Evolutionary conservation across 495 filamentous ascomycete species (phyloP).

Genomic region (Aspergillus hancockii): DNA sequence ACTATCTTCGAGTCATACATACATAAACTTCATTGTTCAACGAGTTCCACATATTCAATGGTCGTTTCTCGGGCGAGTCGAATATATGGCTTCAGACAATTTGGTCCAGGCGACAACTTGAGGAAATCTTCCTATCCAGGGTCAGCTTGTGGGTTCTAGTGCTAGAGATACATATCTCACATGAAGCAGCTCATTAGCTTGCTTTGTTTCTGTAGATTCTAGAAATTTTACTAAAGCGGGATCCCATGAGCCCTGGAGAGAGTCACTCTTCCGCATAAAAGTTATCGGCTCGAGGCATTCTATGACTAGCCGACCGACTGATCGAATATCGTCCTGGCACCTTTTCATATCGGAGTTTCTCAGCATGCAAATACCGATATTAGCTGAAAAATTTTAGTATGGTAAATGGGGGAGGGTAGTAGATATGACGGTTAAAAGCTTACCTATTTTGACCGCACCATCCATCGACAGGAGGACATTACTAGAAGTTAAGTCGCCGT

Average conservation of each 20-base stretch:
- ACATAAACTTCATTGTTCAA: too few relatives aligned
- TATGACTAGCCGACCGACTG: too few relatives aligned
- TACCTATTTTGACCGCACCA: constrained; percentile 16
- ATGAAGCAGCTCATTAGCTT: constrained; percentile 4
- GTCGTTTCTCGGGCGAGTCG: constrained; percentile 8
- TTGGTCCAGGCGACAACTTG: constrained; percentile 10
- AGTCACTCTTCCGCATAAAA: constrained; percentile 8
- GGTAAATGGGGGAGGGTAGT: not conserved
- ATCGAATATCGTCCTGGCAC: too few relatives aligned
- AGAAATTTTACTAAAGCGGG: constrained; percentile 3
- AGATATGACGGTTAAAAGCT: not conserved
- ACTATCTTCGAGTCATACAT: not conserved
- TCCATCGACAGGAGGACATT: constrained; percentile 13
- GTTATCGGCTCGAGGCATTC: constrained; percentile 12
- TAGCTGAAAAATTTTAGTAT: constrained; percentile 2
- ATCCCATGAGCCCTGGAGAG: constrained; percentile 11
- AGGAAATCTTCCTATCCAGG: constrained; percentile 16
- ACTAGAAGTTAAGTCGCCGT: constrained; percentile 10
- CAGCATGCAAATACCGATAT: constrained; percentile 14
- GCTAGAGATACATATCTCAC: constrained; percentile 1
- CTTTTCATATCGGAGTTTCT: too few relatives aligned
- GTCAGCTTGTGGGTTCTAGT: constrained; percentile 1
- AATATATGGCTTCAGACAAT: constrained; percentile 16
- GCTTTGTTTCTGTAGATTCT: constrained; percentile 7
- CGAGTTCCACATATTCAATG: constrained; percentile 5